A percentile compares a stretch with the other conserved stretches of the same genome.
phyloP scores from a whole-genome alignment of 768 basidiomycete species.

The Boletus vermiculosoides region DNA sequence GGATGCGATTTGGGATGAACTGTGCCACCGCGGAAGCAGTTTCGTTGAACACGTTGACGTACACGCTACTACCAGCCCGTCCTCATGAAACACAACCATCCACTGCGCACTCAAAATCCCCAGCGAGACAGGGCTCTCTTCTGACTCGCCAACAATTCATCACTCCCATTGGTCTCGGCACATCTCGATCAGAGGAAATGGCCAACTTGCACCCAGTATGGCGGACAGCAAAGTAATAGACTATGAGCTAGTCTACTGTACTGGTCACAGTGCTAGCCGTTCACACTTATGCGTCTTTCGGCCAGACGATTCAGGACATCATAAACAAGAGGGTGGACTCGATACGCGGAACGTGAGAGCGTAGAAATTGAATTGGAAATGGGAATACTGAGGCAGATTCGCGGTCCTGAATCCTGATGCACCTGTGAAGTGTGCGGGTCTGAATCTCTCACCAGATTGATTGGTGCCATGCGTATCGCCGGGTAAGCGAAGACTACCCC shows the following conservation, averaged over 20 bases:
- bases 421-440: neutral
- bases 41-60: conserved; percentile 18
- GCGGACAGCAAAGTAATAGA: too few relatives aligned
- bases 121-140: neutral
- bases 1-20: neutral
- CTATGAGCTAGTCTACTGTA: too few relatives aligned
- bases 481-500: neutral
- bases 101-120: neutral
- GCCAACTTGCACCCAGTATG: neutral
- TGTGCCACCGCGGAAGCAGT: conserved; percentile 1
- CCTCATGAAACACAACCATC: neutral
- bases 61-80: neutral
- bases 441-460: neutral
- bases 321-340: too few relatives aligned
- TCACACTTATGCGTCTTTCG: neutral
- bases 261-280: too few relatives aligned
- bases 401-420: neutral
- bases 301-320: neutral
- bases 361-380: neutral
- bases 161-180: neutral
- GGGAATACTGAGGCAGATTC: neutral
- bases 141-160: neutral
- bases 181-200: neutral
- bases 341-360: too few relatives aligned
- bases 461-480: neutral